These are phyloP conservation scores for Phytophthora tubulina DNA, from an alignment of 352 stramenopile species.

Conservation along the genomic window DNA sequence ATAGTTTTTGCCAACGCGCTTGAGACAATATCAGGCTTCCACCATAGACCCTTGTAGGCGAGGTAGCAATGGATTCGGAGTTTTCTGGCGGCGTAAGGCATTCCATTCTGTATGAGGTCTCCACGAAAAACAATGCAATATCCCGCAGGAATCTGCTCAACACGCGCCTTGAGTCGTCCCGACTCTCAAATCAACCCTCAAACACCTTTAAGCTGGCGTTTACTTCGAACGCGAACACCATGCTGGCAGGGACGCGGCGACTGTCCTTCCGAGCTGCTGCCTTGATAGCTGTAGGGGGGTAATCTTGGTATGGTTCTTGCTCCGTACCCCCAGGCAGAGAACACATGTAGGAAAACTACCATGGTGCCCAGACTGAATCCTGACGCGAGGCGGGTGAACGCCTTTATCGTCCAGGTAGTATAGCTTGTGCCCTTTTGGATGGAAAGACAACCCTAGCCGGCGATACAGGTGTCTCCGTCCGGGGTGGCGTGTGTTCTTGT, in stretches of 20 bases:
- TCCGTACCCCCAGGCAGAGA: background rate
- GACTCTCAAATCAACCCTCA: background rate
- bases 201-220: background rate
- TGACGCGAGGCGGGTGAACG: too few relatives aligned
- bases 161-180: background rate
- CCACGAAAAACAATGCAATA: conserved; percentile 20
- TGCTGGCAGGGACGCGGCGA: background rate
- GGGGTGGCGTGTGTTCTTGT: too few relatives aligned
- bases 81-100: background rate
- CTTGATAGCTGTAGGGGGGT: background rate
- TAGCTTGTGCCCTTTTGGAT: too few relatives aligned
- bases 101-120: conserved; percentile 6
- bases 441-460: too few relatives aligned
- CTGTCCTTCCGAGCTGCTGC: background rate
- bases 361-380: background rate
- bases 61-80: conserved; percentile 6
- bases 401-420: too few relatives aligned
- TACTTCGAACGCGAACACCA: background rate
- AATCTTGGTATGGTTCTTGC: background rate
- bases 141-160: background rate
- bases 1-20: background rate
- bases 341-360: background rate
- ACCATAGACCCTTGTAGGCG: background rate
- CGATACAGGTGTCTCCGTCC: too few relatives aligned
- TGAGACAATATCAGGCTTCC: background rate